A percentile compares a stretch with the other conserved stretches of the same genome.
Conservation (phyloP, 768 basidiomycete species). For the Mycena alexandri region DNA sequence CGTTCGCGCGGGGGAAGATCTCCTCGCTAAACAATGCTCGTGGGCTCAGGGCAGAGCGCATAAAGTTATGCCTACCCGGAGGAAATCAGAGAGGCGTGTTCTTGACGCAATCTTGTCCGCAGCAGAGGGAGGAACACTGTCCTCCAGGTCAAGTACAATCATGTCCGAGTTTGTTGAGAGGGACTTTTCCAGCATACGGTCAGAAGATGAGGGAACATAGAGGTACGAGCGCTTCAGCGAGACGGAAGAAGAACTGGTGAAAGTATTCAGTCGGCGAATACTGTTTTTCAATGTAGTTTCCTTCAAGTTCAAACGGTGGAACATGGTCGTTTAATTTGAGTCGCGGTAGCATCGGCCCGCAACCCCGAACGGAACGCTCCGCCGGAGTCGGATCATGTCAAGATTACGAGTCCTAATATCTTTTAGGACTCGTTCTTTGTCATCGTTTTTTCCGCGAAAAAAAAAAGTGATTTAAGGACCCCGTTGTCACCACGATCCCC, state of each 20-base stretch:
- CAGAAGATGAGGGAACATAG: conserved; percentile 86
- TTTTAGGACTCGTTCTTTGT: no score
- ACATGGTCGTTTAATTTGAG: not conserved
- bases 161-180: conserved; percentile 73
- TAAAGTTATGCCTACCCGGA: conserved; percentile 55
- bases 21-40: conserved; percentile 37
- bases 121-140: conserved; percentile 80
- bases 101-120: conserved; percentile 73
- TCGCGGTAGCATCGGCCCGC: no score
- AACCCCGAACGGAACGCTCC: no score
- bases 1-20: conserved; percentile 59
- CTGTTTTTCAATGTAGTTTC: not conserved
- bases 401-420: no score
- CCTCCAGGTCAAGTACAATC: conserved; percentile 91
- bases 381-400: no score
- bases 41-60: conserved; percentile 6
- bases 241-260: not conserved
- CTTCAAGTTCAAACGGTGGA: conserved; percentile 10
- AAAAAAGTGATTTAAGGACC: no score
- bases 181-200: conserved; percentile 87
- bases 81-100: conserved; percentile 64
- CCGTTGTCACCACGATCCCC: no score
- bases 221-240: conserved; percentile 67
- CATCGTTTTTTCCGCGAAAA: no score
- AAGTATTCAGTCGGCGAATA: conserved; percentile 12